Evolutionary conservation across 495 filamentous ascomycete genomes (phyloP).

Genomic region (Parachaetomium inaequale): DNA sequence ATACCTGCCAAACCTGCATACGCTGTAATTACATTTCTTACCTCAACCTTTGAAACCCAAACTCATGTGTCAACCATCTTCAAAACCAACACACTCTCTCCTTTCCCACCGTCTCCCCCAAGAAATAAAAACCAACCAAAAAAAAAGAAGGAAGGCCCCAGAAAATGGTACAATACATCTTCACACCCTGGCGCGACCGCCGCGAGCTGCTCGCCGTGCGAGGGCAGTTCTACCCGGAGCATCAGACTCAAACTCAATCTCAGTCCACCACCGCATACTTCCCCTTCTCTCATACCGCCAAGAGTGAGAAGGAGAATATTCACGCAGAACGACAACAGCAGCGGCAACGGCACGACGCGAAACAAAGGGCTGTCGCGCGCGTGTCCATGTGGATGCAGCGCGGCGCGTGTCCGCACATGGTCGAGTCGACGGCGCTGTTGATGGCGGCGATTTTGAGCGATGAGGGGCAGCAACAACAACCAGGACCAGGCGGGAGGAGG

Average conservation of each 20-base stretch:
- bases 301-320: background rate
- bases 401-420: conserved; percentile 73
- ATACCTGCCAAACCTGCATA: background rate
- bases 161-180: conserved; percentile 67
- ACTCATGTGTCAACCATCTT: no score
- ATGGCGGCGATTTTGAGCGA: conserved; percentile 71
- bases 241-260: background rate
- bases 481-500: no score
- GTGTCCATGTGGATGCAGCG: conserved; percentile 59
- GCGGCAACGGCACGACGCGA: conserved; percentile 16
- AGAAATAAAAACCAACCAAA: background rate
- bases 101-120: background rate
- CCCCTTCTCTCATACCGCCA: background rate
- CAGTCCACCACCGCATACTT: background rate
- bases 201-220: conserved; percentile 65
- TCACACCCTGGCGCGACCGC: conserved; percentile 73
- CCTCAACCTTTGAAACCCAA: background rate
- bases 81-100: background rate
- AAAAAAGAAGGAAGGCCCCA: background rate
- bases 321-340: background rate
- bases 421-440: conserved; percentile 76
- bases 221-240: conserved; percentile 58
- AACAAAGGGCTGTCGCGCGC: conserved; percentile 43
- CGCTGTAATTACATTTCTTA: background rate
- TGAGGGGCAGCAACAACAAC: no score